Evolutionary conservation across 2,329 filamentous ascomycete species (phyloP).

Genomic region (Neopestalotiopsis sp.): DNA sequence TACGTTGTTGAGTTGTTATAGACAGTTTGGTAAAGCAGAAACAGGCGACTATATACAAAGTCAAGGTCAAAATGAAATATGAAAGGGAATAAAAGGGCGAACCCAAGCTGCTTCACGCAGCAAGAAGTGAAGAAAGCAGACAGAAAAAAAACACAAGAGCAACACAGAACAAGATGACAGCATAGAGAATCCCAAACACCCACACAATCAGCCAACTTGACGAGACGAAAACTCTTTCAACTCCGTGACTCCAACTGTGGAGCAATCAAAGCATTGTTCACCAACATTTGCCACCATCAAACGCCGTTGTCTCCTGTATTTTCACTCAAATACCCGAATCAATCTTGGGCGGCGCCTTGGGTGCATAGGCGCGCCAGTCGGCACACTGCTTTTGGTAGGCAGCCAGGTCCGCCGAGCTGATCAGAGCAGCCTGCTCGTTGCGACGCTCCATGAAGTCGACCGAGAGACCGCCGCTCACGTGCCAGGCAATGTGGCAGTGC

Average conservation of each 20-base stretch:
- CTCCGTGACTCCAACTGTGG: background rate
- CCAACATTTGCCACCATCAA: background rate
- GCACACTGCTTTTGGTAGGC: conserved; percentile 17
- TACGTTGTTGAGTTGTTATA: background rate
- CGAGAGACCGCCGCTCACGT: conserved; percentile 50
- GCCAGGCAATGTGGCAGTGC: conserved; percentile 55
- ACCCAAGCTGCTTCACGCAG: background rate
- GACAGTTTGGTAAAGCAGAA: background rate
- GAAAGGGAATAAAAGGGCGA: background rate
- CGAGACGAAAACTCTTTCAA: background rate
- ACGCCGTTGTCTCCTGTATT: background rate
- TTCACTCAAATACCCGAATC: conserved; percentile 16
- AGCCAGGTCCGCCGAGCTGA: background rate
- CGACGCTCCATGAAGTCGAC: conserved; percentile 52
- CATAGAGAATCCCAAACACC: no score
- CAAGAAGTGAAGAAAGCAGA: background rate
- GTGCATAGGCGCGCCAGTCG: conserved; percentile 15
- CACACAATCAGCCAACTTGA: no score
- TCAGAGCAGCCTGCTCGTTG: conserved; percentile 15
- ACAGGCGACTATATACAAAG: background rate
- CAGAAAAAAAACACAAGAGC: background rate
- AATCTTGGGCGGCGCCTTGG: conserved; percentile 8
- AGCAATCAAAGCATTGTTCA: background rate
- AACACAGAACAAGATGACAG: background rate
- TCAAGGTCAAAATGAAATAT: background rate